Evolutionary conservation across 2,329 filamentous ascomycete genomes (phyloP).

Genomic region (Claviceps arundinis): DNA sequence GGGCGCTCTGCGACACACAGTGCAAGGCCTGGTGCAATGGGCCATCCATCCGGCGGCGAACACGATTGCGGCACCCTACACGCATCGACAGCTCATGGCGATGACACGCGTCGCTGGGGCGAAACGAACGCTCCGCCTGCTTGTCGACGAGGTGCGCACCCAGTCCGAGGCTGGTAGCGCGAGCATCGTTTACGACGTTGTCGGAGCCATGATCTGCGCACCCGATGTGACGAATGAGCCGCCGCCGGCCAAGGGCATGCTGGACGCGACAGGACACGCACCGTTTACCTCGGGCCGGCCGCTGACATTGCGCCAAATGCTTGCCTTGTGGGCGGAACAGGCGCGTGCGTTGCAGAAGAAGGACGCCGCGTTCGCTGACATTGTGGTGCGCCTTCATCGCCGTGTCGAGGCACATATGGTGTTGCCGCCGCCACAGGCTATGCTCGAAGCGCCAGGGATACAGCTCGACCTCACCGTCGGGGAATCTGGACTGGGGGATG

Average conservation of each 20-base stretch:
- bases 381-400: constrained; percentile 47
- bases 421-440: constrained; percentile 24
- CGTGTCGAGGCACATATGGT: constrained; percentile 53
- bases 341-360: constrained; percentile 41
- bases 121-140: constrained; percentile 42
- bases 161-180: constrained; percentile 47
- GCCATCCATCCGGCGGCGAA: constrained; percentile 41
- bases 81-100: constrained; percentile 55
- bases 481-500: constrained; percentile 25
- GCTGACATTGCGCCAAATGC: constrained; percentile 45
- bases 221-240: constrained; percentile 40
- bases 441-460: constrained; percentile 30
- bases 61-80: constrained; percentile 51
- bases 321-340: constrained; percentile 44
- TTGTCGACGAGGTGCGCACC: constrained; percentile 54
- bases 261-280: constrained; percentile 23
- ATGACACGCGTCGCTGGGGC: constrained; percentile 49
- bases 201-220: constrained; percentile 54
- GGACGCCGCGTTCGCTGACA: constrained; percentile 46
- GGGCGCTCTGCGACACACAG: constrained; percentile 43
- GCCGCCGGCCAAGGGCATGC: constrained; percentile 13
- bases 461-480: constrained; percentile 26
- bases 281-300: constrained; percentile 28
- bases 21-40: constrained; percentile 56
- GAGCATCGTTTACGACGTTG: constrained; percentile 54